Conservation (phyloP, 2,329 filamentous ascomycete genomes). For the Arthrinium puccinioides region DNA sequence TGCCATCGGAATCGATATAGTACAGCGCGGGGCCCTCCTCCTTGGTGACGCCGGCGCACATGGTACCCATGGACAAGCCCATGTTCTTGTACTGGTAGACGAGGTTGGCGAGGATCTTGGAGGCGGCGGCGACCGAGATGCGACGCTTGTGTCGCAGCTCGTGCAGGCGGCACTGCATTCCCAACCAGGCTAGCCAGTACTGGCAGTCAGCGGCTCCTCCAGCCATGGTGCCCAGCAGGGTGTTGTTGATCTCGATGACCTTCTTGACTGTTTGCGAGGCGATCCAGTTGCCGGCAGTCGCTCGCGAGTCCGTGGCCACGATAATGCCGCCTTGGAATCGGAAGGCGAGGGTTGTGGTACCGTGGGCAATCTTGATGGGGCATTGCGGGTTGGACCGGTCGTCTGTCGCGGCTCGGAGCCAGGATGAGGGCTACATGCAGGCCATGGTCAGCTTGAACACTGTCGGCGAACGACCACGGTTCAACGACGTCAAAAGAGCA, state of each 20-base stretch:
- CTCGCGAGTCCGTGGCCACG: conserved; percentile 94
- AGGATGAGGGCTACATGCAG: conserved; percentile 65
- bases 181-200: conserved; percentile 98
- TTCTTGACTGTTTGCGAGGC: conserved; percentile 99
- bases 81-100: conserved; percentile 99
- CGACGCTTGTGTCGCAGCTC: conserved; percentile 98
- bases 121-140: conserved; percentile 93
- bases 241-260: conserved; percentile 96
- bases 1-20: conserved; percentile 98
- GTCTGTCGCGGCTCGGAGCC: conserved; percentile 95
- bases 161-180: conserved; percentile 98
- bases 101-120: conserved; percentile 96
- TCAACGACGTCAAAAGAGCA: background rate
- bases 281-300: conserved; percentile 98
- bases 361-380: conserved; percentile 99
- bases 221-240: conserved; percentile 93
- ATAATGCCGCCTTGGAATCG: conserved; percentile 98
- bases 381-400: conserved; percentile 94
- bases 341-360: conserved; percentile 96
- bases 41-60: conserved; percentile 95
- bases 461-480: background rate
- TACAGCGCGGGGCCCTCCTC: conserved; percentile 96
- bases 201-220: conserved; percentile 98
- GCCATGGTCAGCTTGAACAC: conserved; percentile 2
- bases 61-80: conserved; percentile 98